Conservation (phyloP, 768 basidiomycete genomes). For the Lactarius sanguifluus region DNA sequence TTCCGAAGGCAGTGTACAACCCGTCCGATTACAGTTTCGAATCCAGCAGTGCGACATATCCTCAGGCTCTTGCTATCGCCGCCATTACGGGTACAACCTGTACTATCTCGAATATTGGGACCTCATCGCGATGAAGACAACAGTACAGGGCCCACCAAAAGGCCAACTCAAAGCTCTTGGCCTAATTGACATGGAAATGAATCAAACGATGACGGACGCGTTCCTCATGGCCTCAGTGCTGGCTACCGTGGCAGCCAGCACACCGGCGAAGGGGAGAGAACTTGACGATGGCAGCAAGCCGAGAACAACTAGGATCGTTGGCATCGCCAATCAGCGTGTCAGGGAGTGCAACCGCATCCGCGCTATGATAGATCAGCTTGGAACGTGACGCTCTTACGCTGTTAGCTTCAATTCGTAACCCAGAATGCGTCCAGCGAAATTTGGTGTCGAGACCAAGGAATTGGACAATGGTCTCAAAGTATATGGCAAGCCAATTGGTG, state of each 20-base stretch:
- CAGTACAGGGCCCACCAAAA: slow-evolving; percentile 84
- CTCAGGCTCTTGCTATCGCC: slow-evolving; percentile 76
- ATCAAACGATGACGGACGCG: slow-evolving; percentile 93
- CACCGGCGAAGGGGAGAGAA: slow-evolving; percentile 50
- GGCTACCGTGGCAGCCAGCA: slow-evolving; percentile 69
- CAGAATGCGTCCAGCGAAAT: slow-evolving; percentile 63
- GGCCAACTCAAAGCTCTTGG: slow-evolving; percentile 82
- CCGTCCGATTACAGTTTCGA: slow-evolving; percentile 87
- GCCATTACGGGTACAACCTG: slow-evolving; percentile 97
- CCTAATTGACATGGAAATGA: slow-evolving; percentile 79
- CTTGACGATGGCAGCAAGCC: slow-evolving; percentile 36
- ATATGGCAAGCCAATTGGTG: slow-evolving; percentile 66
- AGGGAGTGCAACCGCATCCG: slow-evolving; percentile 97
- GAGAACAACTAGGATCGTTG: slow-evolving; percentile 76
- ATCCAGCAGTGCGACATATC: slow-evolving; percentile 92
- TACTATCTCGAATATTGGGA: slow-evolving; percentile 91
- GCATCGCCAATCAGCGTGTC: slow-evolving; percentile 97
- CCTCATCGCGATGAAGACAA: slow-evolving; percentile 80
- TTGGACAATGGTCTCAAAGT: slow-evolving; percentile 92
- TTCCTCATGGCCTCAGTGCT: slow-evolving; percentile 94
- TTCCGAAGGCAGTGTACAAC: slow-evolving; percentile 83
- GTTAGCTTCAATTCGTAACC: background rate
- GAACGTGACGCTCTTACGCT: slow-evolving; percentile 43
- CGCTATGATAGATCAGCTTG: slow-evolving; percentile 95
- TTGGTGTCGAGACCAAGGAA: slow-evolving; percentile 90